Base-by-base conservation (phyloP, 805 yeast genomes). In the Wickerhamiella vanderwaltii region DNA sequence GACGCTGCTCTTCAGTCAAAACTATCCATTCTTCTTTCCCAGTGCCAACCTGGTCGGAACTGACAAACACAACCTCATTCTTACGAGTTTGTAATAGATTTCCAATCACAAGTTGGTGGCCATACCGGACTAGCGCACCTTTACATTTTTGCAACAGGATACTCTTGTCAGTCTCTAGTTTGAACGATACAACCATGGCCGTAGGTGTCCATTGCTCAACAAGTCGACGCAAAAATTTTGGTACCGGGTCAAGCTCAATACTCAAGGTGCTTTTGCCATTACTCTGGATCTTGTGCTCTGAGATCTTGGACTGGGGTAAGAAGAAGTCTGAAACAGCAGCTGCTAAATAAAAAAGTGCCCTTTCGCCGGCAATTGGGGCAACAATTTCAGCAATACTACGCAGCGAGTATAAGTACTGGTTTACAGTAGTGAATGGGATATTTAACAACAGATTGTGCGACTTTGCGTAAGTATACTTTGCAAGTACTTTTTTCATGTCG, bases 241-340 rank as follows among this genome's bases (percentile, higher is more conserved):
- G 98, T 3, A 91, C 98, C 4, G 95, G 97, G 57, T 88, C 96
- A 49, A 91, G 64, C 51, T 86, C 81, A 9, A 91, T 83, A 6
- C 79, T 73, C 34, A 91, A 65, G 54, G 82, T 84, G 6, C 73
- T 73, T 13, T 65, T 63, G 23, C 67, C 72, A 45, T 76, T 77
- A 4, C 93, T 79, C 61, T 91, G 98, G 47, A 91, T 91, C 62
- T 91, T 91, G 63, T 91, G 99, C 53, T 85, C 86, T 2, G 96
- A 94, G 52, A 86, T 67, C 49, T 83, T 70, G 1, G 87, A 77
- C 32, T 72, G 73, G 1, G 98, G 98, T 31, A 91, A 68, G 63
- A 87, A 91, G 61, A 91, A 91, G 58, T 91, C 99, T 6, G 95
- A 83, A 0, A 91, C 99, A 0, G 98, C 98, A 6, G 98, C 97